These are phyloP conservation scores for Anastatica hierochuntica DNA, from an alignment of 345 rosid species.

Conservation along the genomic window DNA sequence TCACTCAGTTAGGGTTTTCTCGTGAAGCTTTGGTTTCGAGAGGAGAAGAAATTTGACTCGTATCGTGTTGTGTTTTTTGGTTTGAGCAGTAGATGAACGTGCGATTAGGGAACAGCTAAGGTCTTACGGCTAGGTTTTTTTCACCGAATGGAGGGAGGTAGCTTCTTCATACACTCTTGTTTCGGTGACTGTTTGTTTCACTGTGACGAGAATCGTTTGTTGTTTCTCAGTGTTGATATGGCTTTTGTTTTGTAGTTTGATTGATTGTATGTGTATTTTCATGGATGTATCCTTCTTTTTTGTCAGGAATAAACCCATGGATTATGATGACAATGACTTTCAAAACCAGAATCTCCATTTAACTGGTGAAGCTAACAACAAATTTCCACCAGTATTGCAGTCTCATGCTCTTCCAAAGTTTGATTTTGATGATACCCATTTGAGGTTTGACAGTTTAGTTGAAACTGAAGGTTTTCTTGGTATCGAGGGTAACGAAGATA, in stretches of 20 bases:
- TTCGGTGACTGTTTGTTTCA: conserved; percentile 48
- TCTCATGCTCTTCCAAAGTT: conserved; percentile 79
- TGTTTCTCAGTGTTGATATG: no score
- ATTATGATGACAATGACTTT: conserved; percentile 96
- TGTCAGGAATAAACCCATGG: conserved; percentile 85
- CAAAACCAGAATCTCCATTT: conserved; percentile 85
- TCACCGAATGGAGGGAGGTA: conserved; percentile 99
- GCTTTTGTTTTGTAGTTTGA: neutral
- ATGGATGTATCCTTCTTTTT: neutral
- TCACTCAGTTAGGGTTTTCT: conserved; percentile 3
- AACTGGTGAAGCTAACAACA: conserved; percentile 77
- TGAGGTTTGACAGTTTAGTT: conserved; percentile 66
- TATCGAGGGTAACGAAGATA: conserved; percentile 69
- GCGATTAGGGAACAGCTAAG: conserved; percentile 51
- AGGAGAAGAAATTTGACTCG: neutral
- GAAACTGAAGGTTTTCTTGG: conserved; percentile 79
- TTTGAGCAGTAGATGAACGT: conserved; percentile 46
- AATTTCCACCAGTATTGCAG: conserved; percentile 57
- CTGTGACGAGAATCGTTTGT: conserved; percentile 13
- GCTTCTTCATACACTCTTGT: conserved; percentile 84
- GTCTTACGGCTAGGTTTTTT: conserved; percentile 45
- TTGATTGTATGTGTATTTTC: neutral
- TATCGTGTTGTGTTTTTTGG: neutral
- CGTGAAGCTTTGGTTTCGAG: neutral
- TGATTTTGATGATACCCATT: conserved; percentile 75